Percentiles rank a stretch among this genome's conserved stretches.
phyloP scores from a whole-genome alignment of 2,329 filamentous ascomycete species.

The Alternaria arborescens region DNA sequence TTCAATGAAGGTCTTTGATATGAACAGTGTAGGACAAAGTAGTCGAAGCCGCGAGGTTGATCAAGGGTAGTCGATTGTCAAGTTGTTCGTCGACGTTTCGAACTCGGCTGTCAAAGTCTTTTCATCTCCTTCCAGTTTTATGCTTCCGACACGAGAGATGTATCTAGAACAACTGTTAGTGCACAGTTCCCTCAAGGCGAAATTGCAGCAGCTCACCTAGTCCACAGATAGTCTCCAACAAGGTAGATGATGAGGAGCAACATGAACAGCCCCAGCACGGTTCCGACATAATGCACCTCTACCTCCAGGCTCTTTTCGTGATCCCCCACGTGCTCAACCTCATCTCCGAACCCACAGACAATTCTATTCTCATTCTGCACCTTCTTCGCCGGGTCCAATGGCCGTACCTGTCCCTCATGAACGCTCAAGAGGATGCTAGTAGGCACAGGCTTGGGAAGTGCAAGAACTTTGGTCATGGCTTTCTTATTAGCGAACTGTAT shows the following conservation, averaged over 20 bases:
- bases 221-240: conserved; percentile 31
- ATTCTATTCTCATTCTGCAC: conserved; percentile 30
- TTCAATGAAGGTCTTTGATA: too few species aligned
- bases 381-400: conserved; percentile 12
- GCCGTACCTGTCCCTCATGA: conserved; percentile 20
- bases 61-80: conserved; percentile 13
- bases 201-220: conserved; percentile 19
- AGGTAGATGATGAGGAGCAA: conserved; percentile 27
- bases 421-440: conserved; percentile 27
- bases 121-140: conserved; percentile 36
- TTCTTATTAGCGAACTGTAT: conserved; percentile 35
- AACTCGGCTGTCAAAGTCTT: conserved; percentile 26
- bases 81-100: background rate
- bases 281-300: conserved; percentile 26
- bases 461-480: conserved; percentile 32
- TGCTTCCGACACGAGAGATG: conserved; percentile 13
- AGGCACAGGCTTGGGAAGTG: conserved; percentile 27
- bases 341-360: conserved; percentile 35
- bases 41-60: background rate
- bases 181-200: background rate
- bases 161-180: conserved; percentile 22
- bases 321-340: conserved; percentile 26
- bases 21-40: background rate
- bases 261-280: conserved; percentile 31
- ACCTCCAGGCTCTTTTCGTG: conserved; percentile 6